Percentiles rank a stretch among this genome's conserved stretches.
phyloP scores from a whole-genome alignment of 2,329 filamentous ascomycete genomes.

The Scedosporium boydii region DNA sequence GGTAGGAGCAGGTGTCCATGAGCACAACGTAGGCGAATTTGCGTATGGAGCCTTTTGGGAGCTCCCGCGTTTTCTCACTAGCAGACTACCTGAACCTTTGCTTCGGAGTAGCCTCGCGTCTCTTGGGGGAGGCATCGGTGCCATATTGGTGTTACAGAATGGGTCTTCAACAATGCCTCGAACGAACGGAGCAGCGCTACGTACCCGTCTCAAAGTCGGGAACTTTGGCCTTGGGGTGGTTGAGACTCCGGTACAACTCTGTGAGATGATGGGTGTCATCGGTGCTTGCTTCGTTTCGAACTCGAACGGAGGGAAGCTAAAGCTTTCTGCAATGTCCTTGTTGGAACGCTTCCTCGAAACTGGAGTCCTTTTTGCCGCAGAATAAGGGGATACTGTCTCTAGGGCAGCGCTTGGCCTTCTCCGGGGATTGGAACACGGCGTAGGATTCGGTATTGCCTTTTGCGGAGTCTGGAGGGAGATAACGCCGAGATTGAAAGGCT shows the following conservation, averaged over 20 bases:
- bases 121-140: slow-evolving; percentile 7
- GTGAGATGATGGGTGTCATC: background rate
- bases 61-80: background rate
- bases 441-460: background rate
- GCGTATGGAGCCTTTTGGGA: no score
- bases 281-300: background rate
- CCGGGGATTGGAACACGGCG: background rate
- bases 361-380: background rate
- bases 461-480: background rate
- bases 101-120: background rate
- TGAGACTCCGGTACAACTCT: background rate
- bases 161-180: background rate
- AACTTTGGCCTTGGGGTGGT: background rate
- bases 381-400: background rate
- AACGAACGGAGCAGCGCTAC: background rate
- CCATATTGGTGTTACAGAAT: background rate
- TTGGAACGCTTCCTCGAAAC: background rate
- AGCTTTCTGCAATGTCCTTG: background rate
- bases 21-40: background rate
- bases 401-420: background rate
- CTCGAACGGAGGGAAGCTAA: background rate
- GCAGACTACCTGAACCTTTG: background rate
- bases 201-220: background rate
- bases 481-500: background rate
- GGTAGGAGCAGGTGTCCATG: background rate